These are phyloP conservation scores for Penicillium coprophilum DNA, from an alignment of 495 filamentous ascomycete species.

Conservation along the genomic window DNA sequence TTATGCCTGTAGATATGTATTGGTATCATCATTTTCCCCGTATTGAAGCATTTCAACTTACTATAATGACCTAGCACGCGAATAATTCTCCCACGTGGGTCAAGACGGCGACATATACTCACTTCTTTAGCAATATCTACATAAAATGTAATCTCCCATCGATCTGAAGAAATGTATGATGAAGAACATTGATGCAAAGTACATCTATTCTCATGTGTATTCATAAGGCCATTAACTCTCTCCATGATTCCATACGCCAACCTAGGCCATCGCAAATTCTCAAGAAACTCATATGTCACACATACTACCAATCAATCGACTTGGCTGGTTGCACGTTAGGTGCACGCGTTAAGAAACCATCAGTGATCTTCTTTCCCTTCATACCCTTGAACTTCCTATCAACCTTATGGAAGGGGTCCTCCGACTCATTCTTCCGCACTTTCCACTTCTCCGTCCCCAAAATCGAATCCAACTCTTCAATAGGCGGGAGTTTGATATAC, in stretches of 20 bases:
- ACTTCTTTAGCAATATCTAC: slow-evolving; percentile 32
- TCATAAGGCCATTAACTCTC: not conserved
- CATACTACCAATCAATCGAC: slow-evolving; percentile 67
- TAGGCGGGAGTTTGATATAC: slow-evolving; percentile 80
- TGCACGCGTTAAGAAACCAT: slow-evolving; percentile 44
- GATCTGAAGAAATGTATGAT: not conserved
- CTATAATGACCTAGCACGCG: slow-evolving; percentile 24
- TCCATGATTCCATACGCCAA: not conserved
- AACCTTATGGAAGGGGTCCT: slow-evolving; percentile 63
- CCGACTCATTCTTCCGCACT: slow-evolving; percentile 70
- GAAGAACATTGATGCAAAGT: not conserved
- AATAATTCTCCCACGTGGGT: slow-evolving; percentile 24
- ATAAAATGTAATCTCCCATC: slow-evolving; percentile 19
- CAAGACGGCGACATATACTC: slow-evolving; percentile 27
- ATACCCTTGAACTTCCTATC: slow-evolving; percentile 62
- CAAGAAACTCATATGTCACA: not conserved
- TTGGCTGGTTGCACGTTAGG: slow-evolving; percentile 44
- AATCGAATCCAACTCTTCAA: slow-evolving; percentile 80
- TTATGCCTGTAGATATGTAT: slow-evolving; percentile 24
- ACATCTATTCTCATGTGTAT: not conserved
- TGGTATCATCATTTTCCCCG: slow-evolving; percentile 33
- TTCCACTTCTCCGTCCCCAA: slow-evolving; percentile 83
- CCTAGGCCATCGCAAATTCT: not conserved
- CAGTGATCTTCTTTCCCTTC: slow-evolving; percentile 57
- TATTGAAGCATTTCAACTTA: slow-evolving; percentile 31